Percentiles rank a stretch among this genome's conserved stretches.
Evolutionary conservation across 805 yeast genomes (phyloP).

Genomic region (Ogataea angusta): DNA sequence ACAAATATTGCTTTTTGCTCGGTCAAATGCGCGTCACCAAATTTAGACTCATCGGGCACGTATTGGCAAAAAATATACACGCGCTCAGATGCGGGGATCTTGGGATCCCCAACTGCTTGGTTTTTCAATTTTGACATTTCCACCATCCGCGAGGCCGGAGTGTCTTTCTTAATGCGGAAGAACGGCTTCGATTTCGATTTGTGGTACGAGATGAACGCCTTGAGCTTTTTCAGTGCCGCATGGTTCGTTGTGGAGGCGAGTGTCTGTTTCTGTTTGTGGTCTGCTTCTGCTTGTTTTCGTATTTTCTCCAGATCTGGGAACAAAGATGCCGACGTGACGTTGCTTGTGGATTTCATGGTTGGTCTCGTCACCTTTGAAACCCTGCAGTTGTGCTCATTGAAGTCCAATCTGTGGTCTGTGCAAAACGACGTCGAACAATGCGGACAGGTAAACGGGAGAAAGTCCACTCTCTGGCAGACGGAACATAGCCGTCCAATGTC

Average conservation of each 20-base stretch:
- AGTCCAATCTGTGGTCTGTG: constrained; percentile 44
- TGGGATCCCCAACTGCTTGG: constrained; percentile 50
- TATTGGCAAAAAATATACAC: constrained; percentile 48
- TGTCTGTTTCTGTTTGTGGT: constrained; percentile 12
- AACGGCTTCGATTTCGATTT: constrained; percentile 10
- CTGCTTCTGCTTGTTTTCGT: constrained; percentile 34
- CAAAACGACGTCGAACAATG: constrained; percentile 42
- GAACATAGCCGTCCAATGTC: constrained; percentile 58
- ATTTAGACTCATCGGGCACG: constrained; percentile 31
- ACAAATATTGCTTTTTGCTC: constrained; percentile 40
- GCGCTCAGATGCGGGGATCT: constrained; percentile 42
- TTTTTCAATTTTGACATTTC: constrained; percentile 41
- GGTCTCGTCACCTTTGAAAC: constrained; percentile 8
- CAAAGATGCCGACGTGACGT: constrained; percentile 35
- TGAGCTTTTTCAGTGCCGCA: constrained; percentile 25
- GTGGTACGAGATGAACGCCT: constrained; percentile 17
- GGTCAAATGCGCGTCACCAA: constrained; percentile 10
- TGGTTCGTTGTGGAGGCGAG: constrained; percentile 14
- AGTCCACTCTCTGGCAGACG: constrained; percentile 52
- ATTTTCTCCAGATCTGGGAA: constrained; percentile 52
- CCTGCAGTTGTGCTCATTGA: constrained; percentile 32
- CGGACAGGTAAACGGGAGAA: constrained; percentile 54
- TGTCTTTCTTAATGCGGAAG: constrained; percentile 8
- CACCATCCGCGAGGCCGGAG: constrained; percentile 28
- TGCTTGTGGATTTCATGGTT: constrained; percentile 30